Conservation (phyloP, 2,329 filamentous ascomycete genomes). For the Pseudocercospora cruenta region DNA sequence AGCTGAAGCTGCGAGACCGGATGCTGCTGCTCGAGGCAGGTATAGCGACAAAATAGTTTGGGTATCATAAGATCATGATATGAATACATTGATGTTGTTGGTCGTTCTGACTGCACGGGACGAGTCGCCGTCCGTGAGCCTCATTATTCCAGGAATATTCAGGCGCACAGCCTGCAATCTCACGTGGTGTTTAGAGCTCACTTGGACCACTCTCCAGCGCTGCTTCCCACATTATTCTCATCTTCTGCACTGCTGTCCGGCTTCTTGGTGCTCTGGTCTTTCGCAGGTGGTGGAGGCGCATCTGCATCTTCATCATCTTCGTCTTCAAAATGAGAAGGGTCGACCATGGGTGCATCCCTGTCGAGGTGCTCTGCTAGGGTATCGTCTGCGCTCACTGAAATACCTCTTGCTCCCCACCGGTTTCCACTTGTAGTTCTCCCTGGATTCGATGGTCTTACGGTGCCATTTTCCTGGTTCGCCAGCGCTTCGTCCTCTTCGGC, state of each 20-base stretch:
- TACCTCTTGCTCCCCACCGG: slow-evolving; percentile 61
- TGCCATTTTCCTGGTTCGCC: slow-evolving; percentile 41
- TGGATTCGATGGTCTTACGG: slow-evolving; percentile 28
- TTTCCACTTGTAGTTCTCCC: slow-evolving; percentile 40
- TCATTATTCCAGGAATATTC: too few species aligned
- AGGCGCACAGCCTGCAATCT: too few species aligned
- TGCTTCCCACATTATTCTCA: slow-evolving; percentile 30
- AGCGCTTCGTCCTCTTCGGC: slow-evolving; percentile 65
- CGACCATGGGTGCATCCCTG: slow-evolving; percentile 44
- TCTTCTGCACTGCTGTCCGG: slow-evolving; percentile 13
- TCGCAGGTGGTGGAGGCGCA: slow-evolving; percentile 40
- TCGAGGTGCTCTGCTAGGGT: slow-evolving; percentile 44
- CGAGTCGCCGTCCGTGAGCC: not conserved
- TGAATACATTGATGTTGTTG: slow-evolving; percentile 4
- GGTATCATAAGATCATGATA: slow-evolving; percentile 14
- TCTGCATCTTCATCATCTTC: slow-evolving; percentile 46
- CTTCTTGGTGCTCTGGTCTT: slow-evolving; percentile 23
- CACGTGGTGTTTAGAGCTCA: not conserved
- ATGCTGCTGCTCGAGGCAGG: not conserved
- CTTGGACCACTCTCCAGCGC: slow-evolving; percentile 26
- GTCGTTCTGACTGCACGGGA: not conserved
- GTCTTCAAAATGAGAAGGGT: slow-evolving; percentile 53
- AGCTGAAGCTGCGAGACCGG: slow-evolving; percentile 5
- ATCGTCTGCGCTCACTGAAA: slow-evolving; percentile 64
- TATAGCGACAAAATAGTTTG: slow-evolving; percentile 7